Evolutionary conservation across 441 rosid species (phyloP).

Genomic region (Viola pubescens): DNA sequence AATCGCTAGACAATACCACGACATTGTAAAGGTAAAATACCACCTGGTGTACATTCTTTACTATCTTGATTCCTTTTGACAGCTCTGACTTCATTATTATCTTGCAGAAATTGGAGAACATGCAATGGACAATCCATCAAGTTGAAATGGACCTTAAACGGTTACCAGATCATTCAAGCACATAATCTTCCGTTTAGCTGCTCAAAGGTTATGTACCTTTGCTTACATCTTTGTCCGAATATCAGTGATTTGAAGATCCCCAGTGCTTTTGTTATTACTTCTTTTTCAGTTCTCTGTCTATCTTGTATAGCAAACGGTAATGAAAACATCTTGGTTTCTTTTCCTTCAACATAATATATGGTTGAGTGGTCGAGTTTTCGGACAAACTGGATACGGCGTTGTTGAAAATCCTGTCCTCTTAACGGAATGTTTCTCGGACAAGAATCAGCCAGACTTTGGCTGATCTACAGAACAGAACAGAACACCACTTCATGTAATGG

Average conservation of each 20-base stretch:
- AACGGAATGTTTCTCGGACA: background rate
- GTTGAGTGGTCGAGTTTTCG: too few relatives aligned
- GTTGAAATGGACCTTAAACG: slow-evolving; percentile 89
- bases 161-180: slow-evolving; percentile 44
- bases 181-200: slow-evolving; percentile 13
- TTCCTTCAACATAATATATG: too few relatives aligned
- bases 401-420: too few relatives aligned
- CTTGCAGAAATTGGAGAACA: slow-evolving; percentile 76
- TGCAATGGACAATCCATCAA: slow-evolving; percentile 94
- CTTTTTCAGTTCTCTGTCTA: background rate
- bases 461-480: background rate
- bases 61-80: background rate
- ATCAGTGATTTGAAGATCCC: background rate
- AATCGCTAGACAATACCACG: slow-evolving; percentile 89
- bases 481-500: background rate
- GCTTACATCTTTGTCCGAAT: background rate
- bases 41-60: background rate
- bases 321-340: background rate
- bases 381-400: too few relatives aligned
- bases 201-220: background rate
- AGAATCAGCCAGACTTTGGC: background rate
- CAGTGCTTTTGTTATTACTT: background rate
- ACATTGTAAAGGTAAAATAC: slow-evolving; percentile 65
- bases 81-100: slow-evolving; percentile 13
- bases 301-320: background rate